phyloP scores from a whole-genome alignment of 495 filamentous ascomycete genomes.

The Collariella sp. region DNA sequence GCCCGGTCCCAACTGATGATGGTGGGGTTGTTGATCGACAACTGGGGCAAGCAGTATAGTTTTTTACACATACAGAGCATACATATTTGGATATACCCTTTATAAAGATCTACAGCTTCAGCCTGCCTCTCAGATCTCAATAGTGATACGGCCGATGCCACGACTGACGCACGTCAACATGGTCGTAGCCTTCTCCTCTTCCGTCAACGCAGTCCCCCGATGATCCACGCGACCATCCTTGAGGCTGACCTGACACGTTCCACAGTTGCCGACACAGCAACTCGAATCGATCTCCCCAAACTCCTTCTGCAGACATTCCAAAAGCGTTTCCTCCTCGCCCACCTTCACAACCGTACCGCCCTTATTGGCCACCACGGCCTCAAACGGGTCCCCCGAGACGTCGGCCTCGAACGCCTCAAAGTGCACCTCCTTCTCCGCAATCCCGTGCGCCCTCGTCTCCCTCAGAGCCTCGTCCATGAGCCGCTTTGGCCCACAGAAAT shows the following conservation, averaged over 20 bases:
- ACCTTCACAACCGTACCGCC: constrained; percentile 26
- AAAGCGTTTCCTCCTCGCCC: constrained; percentile 35
- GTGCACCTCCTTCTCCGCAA: constrained; percentile 42
- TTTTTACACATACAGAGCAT: background rate
- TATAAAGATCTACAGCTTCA: background rate
- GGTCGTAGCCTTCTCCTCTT: constrained; percentile 34
- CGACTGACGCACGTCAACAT: constrained; percentile 45
- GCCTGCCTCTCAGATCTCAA: constrained; percentile 31
- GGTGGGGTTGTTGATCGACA: background rate
- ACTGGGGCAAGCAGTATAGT: background rate
- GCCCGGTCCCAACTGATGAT: background rate
- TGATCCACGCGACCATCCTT: constrained; percentile 45
- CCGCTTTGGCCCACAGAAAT: constrained; percentile 45
- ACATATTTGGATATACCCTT: background rate
- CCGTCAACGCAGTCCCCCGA: constrained; percentile 41
- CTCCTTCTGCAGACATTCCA: constrained; percentile 33
- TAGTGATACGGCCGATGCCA: constrained; percentile 36
- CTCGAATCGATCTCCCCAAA: constrained; percentile 41
- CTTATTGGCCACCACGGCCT: constrained; percentile 37
- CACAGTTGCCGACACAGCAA: constrained; percentile 53
- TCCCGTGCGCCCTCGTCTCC: constrained; percentile 28
- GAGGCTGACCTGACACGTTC: constrained; percentile 45
- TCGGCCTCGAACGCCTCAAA: constrained; percentile 48
- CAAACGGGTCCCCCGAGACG: constrained; percentile 47
- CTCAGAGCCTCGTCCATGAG: constrained; percentile 40